A percentile compares a stretch with the other conserved stretches of the same genome.
Evolutionary conservation across 2,329 filamentous ascomycete species (phyloP).

Genomic region (Cryphonectria radicalis): DNA sequence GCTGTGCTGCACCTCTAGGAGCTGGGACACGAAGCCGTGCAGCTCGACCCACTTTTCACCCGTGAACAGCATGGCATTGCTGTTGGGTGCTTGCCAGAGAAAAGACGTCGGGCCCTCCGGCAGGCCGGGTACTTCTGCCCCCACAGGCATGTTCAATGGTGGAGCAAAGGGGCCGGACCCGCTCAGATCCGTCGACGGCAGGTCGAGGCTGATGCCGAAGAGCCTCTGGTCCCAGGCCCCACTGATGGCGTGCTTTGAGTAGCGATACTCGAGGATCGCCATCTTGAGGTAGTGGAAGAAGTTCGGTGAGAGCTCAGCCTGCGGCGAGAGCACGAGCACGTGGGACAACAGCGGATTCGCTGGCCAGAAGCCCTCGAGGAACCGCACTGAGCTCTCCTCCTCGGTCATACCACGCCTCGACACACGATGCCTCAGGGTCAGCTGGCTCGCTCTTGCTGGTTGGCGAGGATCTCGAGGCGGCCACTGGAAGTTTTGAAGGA

Average conservation of each 20-base stretch:
- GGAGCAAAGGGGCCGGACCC: conserved; percentile 59
- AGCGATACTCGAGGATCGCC: conserved; percentile 73
- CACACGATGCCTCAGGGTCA: conserved; percentile 79
- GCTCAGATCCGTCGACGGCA: conserved; percentile 68
- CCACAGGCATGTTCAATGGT: conserved; percentile 38
- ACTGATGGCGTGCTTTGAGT: conserved; percentile 58
- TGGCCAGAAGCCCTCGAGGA: conserved; percentile 90
- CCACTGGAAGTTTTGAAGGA: conserved; percentile 69
- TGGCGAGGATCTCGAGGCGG: conserved; percentile 53
- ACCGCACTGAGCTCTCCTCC: conserved; percentile 73
- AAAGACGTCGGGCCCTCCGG: conserved; percentile 59
- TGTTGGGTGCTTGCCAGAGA: conserved; percentile 83
- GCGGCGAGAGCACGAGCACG: conserved; percentile 81
- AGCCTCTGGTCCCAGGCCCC: conserved; percentile 58
- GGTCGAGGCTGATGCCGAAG: conserved; percentile 79
- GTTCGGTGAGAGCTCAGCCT: conserved; percentile 76
- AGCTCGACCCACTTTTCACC: conserved; percentile 87
- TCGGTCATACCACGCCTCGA: conserved; percentile 61
- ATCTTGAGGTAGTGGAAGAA: conserved; percentile 83
- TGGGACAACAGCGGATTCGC: conserved; percentile 66
- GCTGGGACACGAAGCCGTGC: conserved; percentile 75
- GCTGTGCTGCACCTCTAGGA: conserved; percentile 53
- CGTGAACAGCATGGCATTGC: conserved; percentile 80
- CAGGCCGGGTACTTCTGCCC: neutral
- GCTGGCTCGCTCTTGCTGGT: conserved; percentile 51